Evolutionary conservation across 495 filamentous ascomycete genomes (phyloP).

Genomic region (Talaromyces wortmannii): DNA sequence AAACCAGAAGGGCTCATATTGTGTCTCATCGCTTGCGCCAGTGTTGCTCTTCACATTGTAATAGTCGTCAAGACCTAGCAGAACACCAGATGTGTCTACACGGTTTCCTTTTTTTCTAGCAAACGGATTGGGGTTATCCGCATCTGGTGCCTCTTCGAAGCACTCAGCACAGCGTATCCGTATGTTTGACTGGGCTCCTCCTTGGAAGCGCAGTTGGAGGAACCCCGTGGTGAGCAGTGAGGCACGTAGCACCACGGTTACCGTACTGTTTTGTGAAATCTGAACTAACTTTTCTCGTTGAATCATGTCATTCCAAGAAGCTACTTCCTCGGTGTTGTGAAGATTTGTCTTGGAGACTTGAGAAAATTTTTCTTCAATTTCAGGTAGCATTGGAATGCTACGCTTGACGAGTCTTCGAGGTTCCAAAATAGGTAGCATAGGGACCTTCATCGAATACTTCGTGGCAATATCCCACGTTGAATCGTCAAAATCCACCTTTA

Average conservation of each 20-base stretch:
- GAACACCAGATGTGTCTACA: conserved; percentile 7
- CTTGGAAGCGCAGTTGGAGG: conserved; percentile 9
- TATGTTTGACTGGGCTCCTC: conserved; percentile 8
- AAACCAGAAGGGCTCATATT: conserved; percentile 20
- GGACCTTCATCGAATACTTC: conserved; percentile 6
- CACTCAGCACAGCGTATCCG: conserved; percentile 15
- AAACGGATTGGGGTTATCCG: conserved; percentile 10
- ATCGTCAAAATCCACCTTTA: conserved; percentile 11
- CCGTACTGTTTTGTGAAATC: too few species aligned
- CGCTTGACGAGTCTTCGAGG: conserved; percentile 13
- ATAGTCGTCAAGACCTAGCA: conserved; percentile 14
- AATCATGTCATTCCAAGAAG: too few species aligned
- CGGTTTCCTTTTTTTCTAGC: conserved; percentile 10
- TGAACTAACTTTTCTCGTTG: too few species aligned
- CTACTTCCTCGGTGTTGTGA: too few species aligned
- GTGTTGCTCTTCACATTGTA: neutral
- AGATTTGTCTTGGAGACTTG: too few species aligned
- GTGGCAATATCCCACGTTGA: conserved; percentile 10
- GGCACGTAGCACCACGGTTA: conserved; percentile 1
- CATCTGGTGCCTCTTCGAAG: conserved; percentile 15
- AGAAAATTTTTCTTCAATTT: neutral
- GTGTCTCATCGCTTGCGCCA: neutral
- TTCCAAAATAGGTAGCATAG: conserved; percentile 18
- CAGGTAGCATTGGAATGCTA: conserved; percentile 12
- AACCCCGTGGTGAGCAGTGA: conserved; percentile 14